Evolutionary conservation across 352 stramenopile species (phyloP), one percentile per base, ranked within the genome.

Genomic region (Phytophthora ohioensis): DNA sequence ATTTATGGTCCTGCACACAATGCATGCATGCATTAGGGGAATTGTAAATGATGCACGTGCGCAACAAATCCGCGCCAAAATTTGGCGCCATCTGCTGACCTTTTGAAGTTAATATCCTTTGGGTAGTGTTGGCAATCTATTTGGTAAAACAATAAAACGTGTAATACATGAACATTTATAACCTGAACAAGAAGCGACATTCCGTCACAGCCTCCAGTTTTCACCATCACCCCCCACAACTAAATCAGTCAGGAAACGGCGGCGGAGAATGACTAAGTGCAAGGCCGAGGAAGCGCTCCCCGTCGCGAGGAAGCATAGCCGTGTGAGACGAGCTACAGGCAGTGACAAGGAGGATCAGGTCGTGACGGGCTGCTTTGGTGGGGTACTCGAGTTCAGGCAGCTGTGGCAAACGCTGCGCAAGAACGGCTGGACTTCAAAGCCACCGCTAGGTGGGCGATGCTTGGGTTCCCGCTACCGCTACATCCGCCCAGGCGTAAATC

Each of bases 401-500:
- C 5, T 31, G 49, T 57, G 49, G 49, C 13, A 38, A 6, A 45
- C 31, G 7, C 27, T 45, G n/a, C 15, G 32, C 3, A 57, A 57
- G 32, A 32, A 34, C 8, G 32, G 34, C 1, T 57, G 49, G 49
- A 57, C 49, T 4, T 43, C 49, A 42, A 57, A 57, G 30, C 32
- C 49, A n/a, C 13, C 32, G 1, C 34, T 5, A 5, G 34, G 49
- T 32, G 5, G 39, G 1, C 39, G 49, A 51, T 35, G 45, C 12
- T 15, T 57, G 27, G 49, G 45, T 57, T 10, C 4, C 8, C 31
- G 49, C 10, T 57, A 45, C 49, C 49, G 31, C n/a, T 57, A 57
- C 15, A 30, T 43, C 13, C 49, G 32, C 5, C 49, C 34, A 3
- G 13, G 42, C 15, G 42, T n/a, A 48, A 48, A 27, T n/a, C 49